Conservation (phyloP, 768 basidiomycete genomes). For the Lanmaoa rubissima region DNA sequence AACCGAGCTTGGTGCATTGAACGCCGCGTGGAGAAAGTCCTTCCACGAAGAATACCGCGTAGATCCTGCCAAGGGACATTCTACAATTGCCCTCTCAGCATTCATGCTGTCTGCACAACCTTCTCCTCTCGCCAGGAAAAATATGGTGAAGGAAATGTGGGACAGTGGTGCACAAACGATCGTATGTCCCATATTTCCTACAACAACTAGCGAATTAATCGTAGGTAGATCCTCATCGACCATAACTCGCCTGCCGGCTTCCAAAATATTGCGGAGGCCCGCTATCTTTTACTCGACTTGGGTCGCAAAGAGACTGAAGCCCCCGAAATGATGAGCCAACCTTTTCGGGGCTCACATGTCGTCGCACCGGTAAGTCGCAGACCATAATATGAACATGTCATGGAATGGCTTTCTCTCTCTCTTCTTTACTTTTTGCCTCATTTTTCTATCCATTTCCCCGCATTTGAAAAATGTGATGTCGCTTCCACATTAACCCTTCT, state of each 20-base stretch:
- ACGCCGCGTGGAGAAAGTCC: constrained; percentile 53
- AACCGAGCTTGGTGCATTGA: constrained; percentile 44
- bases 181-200: constrained; percentile 36
- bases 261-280: constrained; percentile 70
- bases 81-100: constrained; percentile 74
- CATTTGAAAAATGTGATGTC: constrained; percentile 17
- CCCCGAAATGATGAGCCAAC: constrained; percentile 34
- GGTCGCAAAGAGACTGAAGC: constrained; percentile 60
- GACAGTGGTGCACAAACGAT: constrained; percentile 84
- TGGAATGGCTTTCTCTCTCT: not conserved
- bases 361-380: constrained; percentile 74
- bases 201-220: constrained; percentile 11
- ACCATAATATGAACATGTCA: not conserved
- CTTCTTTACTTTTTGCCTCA: not conserved
- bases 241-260: constrained; percentile 77
- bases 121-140: constrained; percentile 57
- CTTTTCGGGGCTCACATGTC: constrained; percentile 68
- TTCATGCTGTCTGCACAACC: constrained; percentile 80
- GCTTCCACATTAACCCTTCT: not conserved
- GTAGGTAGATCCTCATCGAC: constrained; percentile 76
- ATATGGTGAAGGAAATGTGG: constrained; percentile 84
- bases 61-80: constrained; percentile 41
- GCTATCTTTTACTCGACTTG: constrained; percentile 65
- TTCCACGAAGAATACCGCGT: constrained; percentile 50
- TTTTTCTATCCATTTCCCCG: constrained; percentile 8